Evolutionary conservation across 75 land plant genomes (phyloP).

Genomic region (Azolla pinnata): DNA sequence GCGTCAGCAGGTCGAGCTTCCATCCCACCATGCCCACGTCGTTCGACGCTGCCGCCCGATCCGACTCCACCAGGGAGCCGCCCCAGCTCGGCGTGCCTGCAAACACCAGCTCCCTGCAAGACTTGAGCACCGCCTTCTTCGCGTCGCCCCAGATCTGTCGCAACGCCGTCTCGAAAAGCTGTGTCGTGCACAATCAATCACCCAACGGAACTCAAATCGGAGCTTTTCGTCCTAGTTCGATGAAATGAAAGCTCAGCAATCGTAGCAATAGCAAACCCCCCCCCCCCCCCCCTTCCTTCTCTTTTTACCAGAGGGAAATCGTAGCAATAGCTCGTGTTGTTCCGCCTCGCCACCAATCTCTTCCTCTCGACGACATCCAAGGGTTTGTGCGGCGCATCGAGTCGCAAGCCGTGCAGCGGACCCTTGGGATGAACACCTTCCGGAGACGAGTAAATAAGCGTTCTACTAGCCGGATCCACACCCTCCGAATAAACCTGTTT

Average conservation of each 20-base stretch:
- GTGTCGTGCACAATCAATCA: too few species aligned
- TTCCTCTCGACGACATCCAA: conserved; percentile 64
- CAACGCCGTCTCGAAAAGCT: conserved; percentile 88
- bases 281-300: too few species aligned
- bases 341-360: conserved; percentile 68
- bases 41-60: conserved; percentile 56
- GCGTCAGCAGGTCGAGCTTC: conserved; percentile 76
- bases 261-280: too few species aligned
- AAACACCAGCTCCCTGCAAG: conserved; percentile 66
- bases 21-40: conserved; percentile 97
- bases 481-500: conserved; percentile 73
- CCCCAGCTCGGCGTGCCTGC: conserved; percentile 64
- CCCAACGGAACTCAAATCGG: too few species aligned
- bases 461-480: conserved; percentile 38
- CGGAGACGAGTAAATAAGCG: conserved; percentile 53
- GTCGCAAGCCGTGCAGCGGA: conserved; percentile 65
- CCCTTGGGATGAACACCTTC: conserved; percentile 24
- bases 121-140: conserved; percentile 38
- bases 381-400: conserved; percentile 55
- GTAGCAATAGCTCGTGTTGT: conserved; percentile 90
- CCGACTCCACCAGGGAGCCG: conserved; percentile 47
- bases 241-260: too few species aligned
- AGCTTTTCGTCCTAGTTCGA: too few species aligned
- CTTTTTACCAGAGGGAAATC: conserved; percentile 96
- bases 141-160: conserved; percentile 43